Evolutionary conservation across 1,284 basidiomycete species (phyloP), one percentile per base, ranked within the genome.

Genomic region (Pyrrhoderma lamaoense): DNA sequence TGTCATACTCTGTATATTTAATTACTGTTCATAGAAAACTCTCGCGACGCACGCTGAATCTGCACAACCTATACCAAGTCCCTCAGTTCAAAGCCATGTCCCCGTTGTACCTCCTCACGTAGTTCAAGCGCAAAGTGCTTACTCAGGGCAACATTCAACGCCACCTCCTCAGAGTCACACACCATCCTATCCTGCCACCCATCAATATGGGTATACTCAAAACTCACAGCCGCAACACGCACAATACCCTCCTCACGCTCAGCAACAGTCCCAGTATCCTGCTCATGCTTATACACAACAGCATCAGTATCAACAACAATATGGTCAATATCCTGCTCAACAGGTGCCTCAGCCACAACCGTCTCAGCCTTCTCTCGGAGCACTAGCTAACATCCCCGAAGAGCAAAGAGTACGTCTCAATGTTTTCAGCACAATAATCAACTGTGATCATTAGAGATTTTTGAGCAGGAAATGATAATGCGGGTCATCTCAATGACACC

Each of bases 401-500:
- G 54, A 56, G 13, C 54, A 56, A 38, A 31, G 38, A 34, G 54
- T 52, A 39, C 25, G 45, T 49, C 18, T 18, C 27, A 21, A 21
- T 2, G 11, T 37, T 14, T 25, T 8, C 2, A 1, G 9, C 16
- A 34, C 13, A 40, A 8, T 7, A 40, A 5, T 14, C n/a, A 23
- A n/a, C 3, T 42, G 11, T 13, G 27, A 27, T 37, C 23, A 5
- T 40, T 2, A 18, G 18, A 19, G 2, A 31, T 8, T 31, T 19
- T 3, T 23, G 9, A 14, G 40, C 19, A 56, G 54, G 54, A 46
- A 45, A 56, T 52, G 51, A 52, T 56, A 34, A 52, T 48, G 54
- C 54, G 47, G 9, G 51, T 56, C 16, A 56, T 56, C 5, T 27
- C 45, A 8, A 52, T 56, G 54, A 56, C 54, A 11, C 54, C 54